phyloP scores from a whole-genome alignment of 1,139 yeast species.

The Lodderomyces metapsilosis region DNA sequence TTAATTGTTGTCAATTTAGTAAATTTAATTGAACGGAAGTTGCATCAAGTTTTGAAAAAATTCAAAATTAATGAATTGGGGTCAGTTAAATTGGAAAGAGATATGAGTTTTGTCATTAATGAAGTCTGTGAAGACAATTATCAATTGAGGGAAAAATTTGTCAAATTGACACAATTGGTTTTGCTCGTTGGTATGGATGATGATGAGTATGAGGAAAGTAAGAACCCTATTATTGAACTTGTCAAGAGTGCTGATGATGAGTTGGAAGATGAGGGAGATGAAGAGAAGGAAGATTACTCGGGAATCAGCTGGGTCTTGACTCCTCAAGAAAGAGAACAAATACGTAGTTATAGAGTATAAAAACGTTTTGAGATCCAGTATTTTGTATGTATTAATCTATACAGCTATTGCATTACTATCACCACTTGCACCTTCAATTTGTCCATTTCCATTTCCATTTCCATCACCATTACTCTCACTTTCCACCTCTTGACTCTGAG shows the following conservation, averaged over 20 bases:
- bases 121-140: slow-evolving; percentile 64
- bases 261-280: slow-evolving; percentile 19
- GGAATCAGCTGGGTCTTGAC: slow-evolving; percentile 80
- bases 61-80: slow-evolving; percentile 74
- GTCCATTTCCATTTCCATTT: slow-evolving; percentile 6
- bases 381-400: slow-evolving; percentile 3
- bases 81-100: slow-evolving; percentile 79
- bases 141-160: slow-evolving; percentile 71
- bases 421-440: slow-evolving; percentile 1
- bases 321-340: slow-evolving; percentile 66
- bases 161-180: slow-evolving; percentile 79
- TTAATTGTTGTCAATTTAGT: slow-evolving; percentile 52
- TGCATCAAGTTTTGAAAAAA: slow-evolving; percentile 62
- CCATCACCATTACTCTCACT: slow-evolving; percentile 10
- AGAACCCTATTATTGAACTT: slow-evolving; percentile 16
- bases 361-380: background rate
- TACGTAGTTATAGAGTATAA: slow-evolving; percentile 48
- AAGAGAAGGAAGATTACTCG: slow-evolving; percentile 34
- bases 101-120: slow-evolving; percentile 69
- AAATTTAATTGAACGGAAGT: slow-evolving; percentile 59
- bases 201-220: slow-evolving; percentile 56
- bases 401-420: slow-evolving; percentile 11
- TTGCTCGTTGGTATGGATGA: slow-evolving; percentile 82
- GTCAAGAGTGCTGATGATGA: slow-evolving; percentile 8
- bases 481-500: slow-evolving; percentile 2